A percentile compares a stretch with the other conserved stretches of the same genome.
Conservation (phyloP, 805 yeast genomes). For the Wickerhamiella azymoides region DNA sequence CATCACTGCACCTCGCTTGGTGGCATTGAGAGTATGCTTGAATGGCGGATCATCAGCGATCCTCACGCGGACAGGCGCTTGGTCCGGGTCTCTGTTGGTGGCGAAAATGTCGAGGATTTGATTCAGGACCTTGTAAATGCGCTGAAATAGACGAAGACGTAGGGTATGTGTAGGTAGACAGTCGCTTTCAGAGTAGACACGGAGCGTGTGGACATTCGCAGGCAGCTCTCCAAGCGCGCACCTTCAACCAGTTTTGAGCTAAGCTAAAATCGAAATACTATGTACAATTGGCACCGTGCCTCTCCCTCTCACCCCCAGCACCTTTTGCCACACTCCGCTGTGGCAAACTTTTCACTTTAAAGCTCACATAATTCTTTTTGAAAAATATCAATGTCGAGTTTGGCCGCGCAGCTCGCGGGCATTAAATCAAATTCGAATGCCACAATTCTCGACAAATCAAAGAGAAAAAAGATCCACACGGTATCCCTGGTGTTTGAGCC, state of each 20-base stretch:
- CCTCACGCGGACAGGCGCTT: conserved; percentile 39
- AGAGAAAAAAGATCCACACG: conserved; percentile 74
- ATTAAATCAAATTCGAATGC: conserved; percentile 38
- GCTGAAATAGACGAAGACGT: neutral
- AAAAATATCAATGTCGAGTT: conserved; percentile 34
- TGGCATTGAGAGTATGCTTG: conserved; percentile 80
- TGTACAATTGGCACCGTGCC: too few species aligned
- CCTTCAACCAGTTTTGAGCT: too few species aligned
- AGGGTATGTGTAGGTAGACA: too few species aligned
- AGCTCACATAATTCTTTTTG: conserved; percentile 11
- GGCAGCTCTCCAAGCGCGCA: too few species aligned
- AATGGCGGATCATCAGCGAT: conserved; percentile 77
- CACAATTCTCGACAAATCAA: conserved; percentile 71
- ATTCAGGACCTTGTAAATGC: conserved; percentile 43
- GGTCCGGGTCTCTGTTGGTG: conserved; percentile 66
- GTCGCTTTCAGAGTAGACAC: too few species aligned
- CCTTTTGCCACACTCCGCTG: too few species aligned
- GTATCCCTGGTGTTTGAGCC: conserved; percentile 79
- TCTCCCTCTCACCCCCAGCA: too few species aligned
- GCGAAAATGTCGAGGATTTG: conserved; percentile 64
- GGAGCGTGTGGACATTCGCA: too few species aligned
- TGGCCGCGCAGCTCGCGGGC: conserved; percentile 69
- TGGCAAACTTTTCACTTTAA: neutral
- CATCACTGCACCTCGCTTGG: conserved; percentile 90
- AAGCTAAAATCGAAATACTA: too few species aligned